A percentile compares a stretch with the other conserved stretches of the same genome.
These are phyloP conservation scores for Trypanosoma theileri DNA, from an alignment of 208 protist species.

Conservation along the genomic window DNA sequence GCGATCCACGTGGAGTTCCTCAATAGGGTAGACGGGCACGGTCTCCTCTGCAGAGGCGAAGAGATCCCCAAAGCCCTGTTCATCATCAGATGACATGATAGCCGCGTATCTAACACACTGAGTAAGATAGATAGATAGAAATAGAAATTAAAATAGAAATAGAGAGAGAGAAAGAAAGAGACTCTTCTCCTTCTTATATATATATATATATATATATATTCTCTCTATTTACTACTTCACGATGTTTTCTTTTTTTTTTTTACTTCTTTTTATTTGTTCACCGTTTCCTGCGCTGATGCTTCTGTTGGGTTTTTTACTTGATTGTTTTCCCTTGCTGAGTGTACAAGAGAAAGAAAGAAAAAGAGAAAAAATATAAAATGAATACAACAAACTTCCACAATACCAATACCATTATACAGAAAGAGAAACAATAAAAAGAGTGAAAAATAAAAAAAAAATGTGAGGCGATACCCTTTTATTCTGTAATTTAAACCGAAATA, in stretches of 20 bases:
- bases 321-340: no score
- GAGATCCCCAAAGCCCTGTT: constrained; percentile 51
- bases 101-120: neutral
- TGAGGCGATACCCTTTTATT: neutral
- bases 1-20: constrained; percentile 53
- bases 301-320: no score
- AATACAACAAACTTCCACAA: neutral
- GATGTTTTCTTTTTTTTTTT: no score
- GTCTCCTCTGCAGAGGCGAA: constrained; percentile 38
- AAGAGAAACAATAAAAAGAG: neutral
- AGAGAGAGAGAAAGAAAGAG: neutral
- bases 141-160: neutral
- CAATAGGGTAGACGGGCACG: constrained; percentile 48
- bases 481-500: neutral
- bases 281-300: no score
- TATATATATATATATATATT: no score
- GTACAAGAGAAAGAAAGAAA: constrained; percentile 3
- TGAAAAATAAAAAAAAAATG: neutral
- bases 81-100: constrained; percentile 29
- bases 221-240: neutral
- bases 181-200: no score
- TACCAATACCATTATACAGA: neutral
- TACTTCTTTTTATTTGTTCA: no score
- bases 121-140: neutral
- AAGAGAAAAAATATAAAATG: neutral